Evolutionary conservation across 148 eudicot species (phyloP).

Genomic region (Talinum fruticosum): DNA sequence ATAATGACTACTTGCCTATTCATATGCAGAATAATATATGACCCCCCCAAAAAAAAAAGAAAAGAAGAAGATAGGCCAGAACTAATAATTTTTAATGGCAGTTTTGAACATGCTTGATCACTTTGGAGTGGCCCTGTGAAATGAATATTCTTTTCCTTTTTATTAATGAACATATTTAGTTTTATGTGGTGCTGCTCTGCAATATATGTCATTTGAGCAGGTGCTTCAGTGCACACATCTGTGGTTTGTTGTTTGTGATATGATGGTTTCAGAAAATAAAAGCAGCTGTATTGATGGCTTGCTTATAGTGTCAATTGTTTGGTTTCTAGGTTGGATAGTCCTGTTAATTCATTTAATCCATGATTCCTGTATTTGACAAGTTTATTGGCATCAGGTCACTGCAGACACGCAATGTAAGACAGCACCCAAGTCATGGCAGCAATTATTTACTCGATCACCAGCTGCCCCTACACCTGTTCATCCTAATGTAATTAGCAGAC

Average conservation of each 20-base stretch:
- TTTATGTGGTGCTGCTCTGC: too few relatives aligned
- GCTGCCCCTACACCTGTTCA: conserved; percentile 47
- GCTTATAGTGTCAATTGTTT: background rate
- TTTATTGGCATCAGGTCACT: conserved; percentile 49
- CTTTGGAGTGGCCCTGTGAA: too few relatives aligned
- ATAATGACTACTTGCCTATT: background rate
- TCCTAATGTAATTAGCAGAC: conserved; percentile 77
- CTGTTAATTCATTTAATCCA: background rate
- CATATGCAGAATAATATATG: background rate
- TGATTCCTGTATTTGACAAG: conserved; percentile 13
- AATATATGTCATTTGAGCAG: background rate
- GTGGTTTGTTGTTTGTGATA: background rate
- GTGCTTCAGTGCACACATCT: background rate
- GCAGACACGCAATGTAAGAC: conserved; percentile 57
- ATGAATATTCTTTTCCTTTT: too few relatives aligned
- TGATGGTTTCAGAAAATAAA: background rate
- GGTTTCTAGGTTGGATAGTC: background rate
- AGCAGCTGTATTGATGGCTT: background rate
- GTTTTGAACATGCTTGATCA: background rate
- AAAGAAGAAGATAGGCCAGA: background rate
- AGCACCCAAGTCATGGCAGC: conserved; percentile 90
- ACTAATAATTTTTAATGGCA: background rate
- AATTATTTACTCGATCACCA: conserved; percentile 66
- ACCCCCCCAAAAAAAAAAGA: too few relatives aligned
- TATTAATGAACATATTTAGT: too few relatives aligned